phyloP scores from a whole-genome alignment of 2,329 filamentous ascomycete genomes.

The Stachybotrys chartarum region DNA sequence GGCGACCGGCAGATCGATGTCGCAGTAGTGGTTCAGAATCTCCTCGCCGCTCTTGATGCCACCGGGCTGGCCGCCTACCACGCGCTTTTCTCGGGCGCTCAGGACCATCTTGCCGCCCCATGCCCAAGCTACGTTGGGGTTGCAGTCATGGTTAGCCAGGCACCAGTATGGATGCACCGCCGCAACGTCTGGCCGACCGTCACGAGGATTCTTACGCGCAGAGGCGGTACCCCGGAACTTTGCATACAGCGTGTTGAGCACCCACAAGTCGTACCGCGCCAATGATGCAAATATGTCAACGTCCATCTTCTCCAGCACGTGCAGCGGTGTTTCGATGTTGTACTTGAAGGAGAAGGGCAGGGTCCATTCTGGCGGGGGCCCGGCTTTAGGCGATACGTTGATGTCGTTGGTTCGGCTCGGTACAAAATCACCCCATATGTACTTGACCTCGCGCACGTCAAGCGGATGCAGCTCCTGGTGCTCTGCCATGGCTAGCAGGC shows the following conservation, averaged over 20 bases:
- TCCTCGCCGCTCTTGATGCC: constrained; percentile 76
- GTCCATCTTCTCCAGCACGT: constrained; percentile 79
- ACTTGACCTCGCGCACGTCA: constrained; percentile 57
- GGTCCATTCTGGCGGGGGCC: constrained; percentile 55
- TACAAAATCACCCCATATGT: constrained; percentile 64
- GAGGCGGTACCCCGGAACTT: constrained; percentile 93
- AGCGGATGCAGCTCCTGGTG: constrained; percentile 56
- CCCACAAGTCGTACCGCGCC: constrained; percentile 63
- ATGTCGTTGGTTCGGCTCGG: constrained; percentile 45
- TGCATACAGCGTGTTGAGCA: constrained; percentile 84
- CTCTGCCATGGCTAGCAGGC: constrained; percentile 54
- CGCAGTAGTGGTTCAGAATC: constrained; percentile 91
- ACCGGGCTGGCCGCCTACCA: constrained; percentile 40
- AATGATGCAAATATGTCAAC: constrained; percentile 62
- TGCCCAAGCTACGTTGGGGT: constrained; percentile 92
- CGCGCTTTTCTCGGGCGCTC: constrained; percentile 50
- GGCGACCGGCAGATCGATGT: constrained; percentile 69
- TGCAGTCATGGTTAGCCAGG: constrained; percentile 90
- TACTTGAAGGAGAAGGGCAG: constrained; percentile 72
- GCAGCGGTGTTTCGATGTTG: constrained; percentile 67
- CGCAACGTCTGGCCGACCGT: constrained; percentile 81
- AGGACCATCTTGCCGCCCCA: constrained; percentile 77
- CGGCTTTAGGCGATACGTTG: constrained; percentile 43
- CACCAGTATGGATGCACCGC: constrained; percentile 96
- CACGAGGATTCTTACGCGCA: constrained; percentile 66